Percentiles rank a stretch among this genome's conserved stretches.
Evolutionary conservation across 2,329 filamentous ascomycete genomes (phyloP).

Genomic region (Phaeophleospora eucalypticola): DNA sequence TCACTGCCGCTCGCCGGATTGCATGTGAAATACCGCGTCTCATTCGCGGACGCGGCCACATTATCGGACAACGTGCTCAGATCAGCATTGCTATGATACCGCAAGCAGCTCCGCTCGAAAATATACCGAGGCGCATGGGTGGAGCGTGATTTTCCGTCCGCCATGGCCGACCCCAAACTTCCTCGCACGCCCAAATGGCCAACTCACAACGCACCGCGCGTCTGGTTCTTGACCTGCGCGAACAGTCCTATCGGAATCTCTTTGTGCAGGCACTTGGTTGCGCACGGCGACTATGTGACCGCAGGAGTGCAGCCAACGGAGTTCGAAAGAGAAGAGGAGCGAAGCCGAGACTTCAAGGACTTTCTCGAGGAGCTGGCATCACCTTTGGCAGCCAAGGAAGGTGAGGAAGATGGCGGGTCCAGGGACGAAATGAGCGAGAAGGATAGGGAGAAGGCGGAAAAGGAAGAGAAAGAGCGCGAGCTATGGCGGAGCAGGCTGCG

Average conservation of each 20-base stretch:
- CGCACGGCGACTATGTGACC: conserved; percentile 88
- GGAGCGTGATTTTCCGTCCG: background rate
- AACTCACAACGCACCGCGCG: conserved; percentile 64
- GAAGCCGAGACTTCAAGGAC: conserved; percentile 73
- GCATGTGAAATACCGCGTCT: background rate
- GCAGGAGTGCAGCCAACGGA: conserved; percentile 76
- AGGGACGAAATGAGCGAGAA: conserved; percentile 22
- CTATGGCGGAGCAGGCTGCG: conserved; percentile 72
- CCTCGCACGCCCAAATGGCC: conserved; percentile 51
- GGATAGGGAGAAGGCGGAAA: conserved; percentile 54
- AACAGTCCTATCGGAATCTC: conserved; percentile 81
- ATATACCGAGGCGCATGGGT: background rate
- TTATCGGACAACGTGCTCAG: conserved; percentile 11
- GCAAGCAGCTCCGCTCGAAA: conserved; percentile 1
- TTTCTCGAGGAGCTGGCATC: conserved; percentile 60
- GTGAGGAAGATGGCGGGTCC: conserved; percentile 29
- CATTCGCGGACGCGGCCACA: conserved; percentile 12
- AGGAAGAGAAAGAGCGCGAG: conserved; percentile 19
- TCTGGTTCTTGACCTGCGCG: conserved; percentile 88
- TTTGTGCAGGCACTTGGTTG: conserved; percentile 73
- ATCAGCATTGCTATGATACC: background rate
- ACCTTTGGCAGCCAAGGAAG: conserved; percentile 7
- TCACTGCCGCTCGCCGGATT: background rate
- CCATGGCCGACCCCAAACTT: conserved; percentile 27
- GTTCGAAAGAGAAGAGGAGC: conserved; percentile 64